Evolutionary conservation across 345 rosid species (phyloP).

Genomic region (Hirschfeldia incana): DNA sequence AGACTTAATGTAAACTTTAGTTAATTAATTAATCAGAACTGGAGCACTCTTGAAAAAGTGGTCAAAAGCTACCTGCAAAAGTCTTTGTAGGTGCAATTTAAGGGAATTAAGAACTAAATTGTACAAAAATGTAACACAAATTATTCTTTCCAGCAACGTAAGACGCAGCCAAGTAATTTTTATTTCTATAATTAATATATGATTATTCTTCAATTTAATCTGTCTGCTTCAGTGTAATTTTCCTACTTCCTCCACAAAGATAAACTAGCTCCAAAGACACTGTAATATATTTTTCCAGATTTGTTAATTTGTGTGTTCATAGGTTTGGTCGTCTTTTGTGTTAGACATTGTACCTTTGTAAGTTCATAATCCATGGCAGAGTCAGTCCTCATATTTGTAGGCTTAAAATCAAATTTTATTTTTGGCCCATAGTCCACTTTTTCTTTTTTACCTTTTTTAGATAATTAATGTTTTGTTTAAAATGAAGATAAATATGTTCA

Average conservation of each 20-base stretch:
- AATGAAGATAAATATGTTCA: not conserved
- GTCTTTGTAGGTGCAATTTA: constrained; percentile 19
- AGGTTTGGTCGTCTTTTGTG: not conserved
- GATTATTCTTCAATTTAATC: not conserved
- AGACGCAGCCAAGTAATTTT: not conserved
- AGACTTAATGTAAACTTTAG: constrained; percentile 9
- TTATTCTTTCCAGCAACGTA: constrained; percentile 14
- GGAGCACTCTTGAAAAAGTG: constrained; percentile 26
- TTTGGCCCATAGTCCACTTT: not conserved
- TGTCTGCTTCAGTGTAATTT: not conserved
- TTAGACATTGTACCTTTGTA: not conserved
- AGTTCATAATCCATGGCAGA: not conserved
- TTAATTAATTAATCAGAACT: constrained; percentile 11
- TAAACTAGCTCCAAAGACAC: not conserved
- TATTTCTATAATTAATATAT: not conserved
- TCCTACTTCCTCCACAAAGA: not conserved
- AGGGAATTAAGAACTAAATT: not conserved
- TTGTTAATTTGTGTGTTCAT: not conserved
- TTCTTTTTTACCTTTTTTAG: not conserved
- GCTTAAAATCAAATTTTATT: not conserved
- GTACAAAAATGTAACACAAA: constrained; percentile 8
- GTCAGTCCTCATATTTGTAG: not conserved
- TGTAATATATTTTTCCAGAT: not conserved
- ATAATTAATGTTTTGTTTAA: not conserved
- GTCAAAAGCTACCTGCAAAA: constrained; percentile 33